Base-by-base conservation (phyloP, 2,329 filamentous ascomycete genomes). In the Xylaria multiplex region DNA sequence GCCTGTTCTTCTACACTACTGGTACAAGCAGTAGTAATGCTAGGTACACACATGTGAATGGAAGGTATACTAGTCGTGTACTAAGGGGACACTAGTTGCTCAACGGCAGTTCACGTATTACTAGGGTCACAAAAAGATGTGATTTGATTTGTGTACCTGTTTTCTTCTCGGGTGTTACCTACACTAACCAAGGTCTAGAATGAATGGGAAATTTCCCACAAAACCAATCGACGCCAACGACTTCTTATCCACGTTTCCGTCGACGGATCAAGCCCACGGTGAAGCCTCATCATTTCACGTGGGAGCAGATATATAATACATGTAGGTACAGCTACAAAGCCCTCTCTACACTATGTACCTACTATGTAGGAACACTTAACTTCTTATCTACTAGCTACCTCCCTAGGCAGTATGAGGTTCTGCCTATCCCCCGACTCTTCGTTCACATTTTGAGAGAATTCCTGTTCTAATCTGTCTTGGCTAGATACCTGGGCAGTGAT, bases 141-240 rank as follows among this genome's bases (percentile, higher is more conserved):
- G 62, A 65, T 65, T 62, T 65, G 57, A 61, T 53, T 60, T 65
- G 19, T 4, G 16, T 24, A 30, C 22, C 14, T 30, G 49, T 48
- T 30, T 46, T 9, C 42, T 32, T 45, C 43, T 27, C 30, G 19
- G 52, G 30, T 42, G 24, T 27, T 27, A 27, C 27, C 27, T 27
- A 27, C 27, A 27, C 27, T 27, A 27, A 27, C 27, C 27, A 27
- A 27, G 27, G 27, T 27, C 37, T 7, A 27, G 14, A 27, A 22
- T 14, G 9, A 24, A 14, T 48, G 22, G 16, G 22, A 14, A 24
- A 43, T 30, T 13, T 40, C 37, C 11, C 37, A 40, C 30, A 37
- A 37, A 32, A 8, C 19, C 49, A 52, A 52, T 37, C 35, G 30
- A 6, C 19, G 22, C 9, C 37, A 14, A 40, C 37, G 5, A 40